A percentile compares a stretch with the other conserved stretches of the same genome.
Evolutionary conservation across 2,329 filamentous ascomycete species (phyloP).

Genomic region (Tolypocladium sp.): DNA sequence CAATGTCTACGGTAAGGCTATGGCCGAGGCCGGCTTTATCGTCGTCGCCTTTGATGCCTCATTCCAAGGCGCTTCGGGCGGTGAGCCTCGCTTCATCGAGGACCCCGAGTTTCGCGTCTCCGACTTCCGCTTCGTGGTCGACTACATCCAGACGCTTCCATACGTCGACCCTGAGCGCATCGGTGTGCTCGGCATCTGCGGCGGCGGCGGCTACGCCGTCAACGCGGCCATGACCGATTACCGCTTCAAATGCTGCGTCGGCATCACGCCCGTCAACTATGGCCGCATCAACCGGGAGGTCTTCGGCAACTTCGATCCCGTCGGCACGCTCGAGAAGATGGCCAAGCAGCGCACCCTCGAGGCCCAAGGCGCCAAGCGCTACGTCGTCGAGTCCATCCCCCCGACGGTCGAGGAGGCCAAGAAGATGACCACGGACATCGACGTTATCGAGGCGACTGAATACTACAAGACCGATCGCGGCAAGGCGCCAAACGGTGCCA

Average conservation of each 20-base stretch:
- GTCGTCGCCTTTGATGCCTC: slow-evolving; percentile 18
- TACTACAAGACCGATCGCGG: slow-evolving; percentile 5
- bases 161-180: slow-evolving; percentile 22
- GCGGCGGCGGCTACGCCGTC: slow-evolving; percentile 22
- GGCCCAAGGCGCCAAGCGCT: background rate
- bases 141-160: slow-evolving; percentile 16
- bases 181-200: slow-evolving; percentile 27
- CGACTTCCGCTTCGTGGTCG: slow-evolving; percentile 21
- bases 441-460: slow-evolving; percentile 1
- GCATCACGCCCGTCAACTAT: slow-evolving; percentile 16
- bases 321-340: slow-evolving; percentile 1
- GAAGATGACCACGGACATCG: background rate
- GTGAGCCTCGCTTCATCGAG: slow-evolving; percentile 22
- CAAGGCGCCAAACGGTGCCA: background rate
- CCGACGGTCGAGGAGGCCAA: background rate
- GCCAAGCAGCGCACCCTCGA: slow-evolving; percentile 3
- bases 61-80: slow-evolving; percentile 23
- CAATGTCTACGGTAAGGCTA: background rate
- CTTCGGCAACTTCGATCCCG: background rate
- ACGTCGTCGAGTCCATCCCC: background rate
- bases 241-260: slow-evolving; percentile 26
- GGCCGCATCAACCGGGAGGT: slow-evolving; percentile 7
- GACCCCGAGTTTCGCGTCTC: slow-evolving; percentile 24
- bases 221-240: slow-evolving; percentile 23
- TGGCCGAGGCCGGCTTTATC: background rate